Base-by-base conservation (phyloP, 2,329 filamentous ascomycete genomes). In the Colletotrichum godetiae region DNA sequence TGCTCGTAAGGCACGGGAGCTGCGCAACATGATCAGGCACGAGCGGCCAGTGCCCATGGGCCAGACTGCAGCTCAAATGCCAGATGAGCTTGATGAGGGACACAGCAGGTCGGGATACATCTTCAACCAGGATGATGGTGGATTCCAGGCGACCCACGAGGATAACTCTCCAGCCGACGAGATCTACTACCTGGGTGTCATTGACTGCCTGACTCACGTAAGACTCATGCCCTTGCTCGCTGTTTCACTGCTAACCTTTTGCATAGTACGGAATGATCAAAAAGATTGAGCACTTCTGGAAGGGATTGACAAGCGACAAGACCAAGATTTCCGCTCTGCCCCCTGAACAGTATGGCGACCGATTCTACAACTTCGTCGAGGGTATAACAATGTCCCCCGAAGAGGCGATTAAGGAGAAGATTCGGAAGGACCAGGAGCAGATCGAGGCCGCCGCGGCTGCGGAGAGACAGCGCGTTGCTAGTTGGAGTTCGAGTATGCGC, bases 101-200 rank as follows among this genome's bases (percentile, higher is more conserved):
- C 89, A 93, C 75, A 92, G 89, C 77, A 92, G n/a, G 57, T 84
- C 86, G 24, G 89, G 90, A 65, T 93, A 95, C 76, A 91, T 96
- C 76, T 99, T 98, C 82, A 98, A 98, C 81, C 91, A 92, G 72
- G 96, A 98, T 77, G 96, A 98, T 80, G 97, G 97, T 61, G 97
- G 97, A 3, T 95, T 98, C 83, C 89, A 92, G 77, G 96, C 97
- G 13, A 98, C 97, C 1, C 95, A 98, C 80, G 95, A 98, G 82
- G 92, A 98, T 82, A 93, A 97, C 75, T 85, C 87, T 19, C 91
- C 94, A 1, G 95, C 93, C 2, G 94, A 98, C 67, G 95, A 98
- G 83, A 95, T 99, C 55, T 99, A 99, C 83, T 99, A 99, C 81
- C 90, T 99, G 8, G 97, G 97, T 46, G 97, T 99, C 78, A 99